Percentiles rank a stretch among this genome's conserved stretches.
Evolutionary conservation across 2,329 filamentous ascomycete species (phyloP).

Genomic region (Penicillium vulpinum): DNA sequence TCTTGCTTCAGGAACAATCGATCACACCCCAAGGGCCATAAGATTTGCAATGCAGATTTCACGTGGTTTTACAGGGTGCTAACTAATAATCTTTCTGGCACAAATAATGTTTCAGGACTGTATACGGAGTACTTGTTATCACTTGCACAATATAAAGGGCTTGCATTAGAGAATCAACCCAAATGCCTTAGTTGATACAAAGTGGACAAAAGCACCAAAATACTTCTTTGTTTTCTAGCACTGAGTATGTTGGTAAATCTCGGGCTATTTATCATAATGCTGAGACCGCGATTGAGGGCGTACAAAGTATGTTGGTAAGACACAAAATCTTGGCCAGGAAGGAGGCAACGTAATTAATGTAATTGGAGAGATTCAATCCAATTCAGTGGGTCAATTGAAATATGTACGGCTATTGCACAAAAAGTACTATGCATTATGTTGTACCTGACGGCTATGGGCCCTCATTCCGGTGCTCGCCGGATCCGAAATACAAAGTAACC

Average conservation of each 20-base stretch:
- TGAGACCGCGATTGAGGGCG: background rate
- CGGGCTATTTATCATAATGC: background rate
- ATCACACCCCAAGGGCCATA: background rate
- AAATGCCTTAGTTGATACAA: no score
- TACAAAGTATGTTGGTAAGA: background rate
- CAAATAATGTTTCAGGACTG: background rate
- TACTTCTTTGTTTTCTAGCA: no score
- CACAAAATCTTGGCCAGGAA: no score
- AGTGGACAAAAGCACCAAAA: background rate
- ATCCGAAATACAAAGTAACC: background rate
- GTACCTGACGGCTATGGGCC: background rate
- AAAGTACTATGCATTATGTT: no score
- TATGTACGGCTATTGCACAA: no score
- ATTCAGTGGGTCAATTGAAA: background rate
- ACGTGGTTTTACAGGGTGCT: background rate
- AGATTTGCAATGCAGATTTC: background rate
- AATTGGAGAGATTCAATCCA: background rate
- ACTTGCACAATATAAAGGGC: background rate
- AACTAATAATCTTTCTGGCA: background rate
- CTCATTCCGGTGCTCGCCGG: slow-evolving; percentile 6
- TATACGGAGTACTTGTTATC: background rate
- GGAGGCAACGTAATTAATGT: background rate
- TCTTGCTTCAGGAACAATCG: slow-evolving; percentile 13
- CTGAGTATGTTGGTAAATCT: no score
- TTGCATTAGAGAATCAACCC: background rate